Evolutionary conservation across 345 rosid genomes (phyloP), one percentile per base, ranked within the genome.

Genomic region (Corchorus olitorius): DNA sequence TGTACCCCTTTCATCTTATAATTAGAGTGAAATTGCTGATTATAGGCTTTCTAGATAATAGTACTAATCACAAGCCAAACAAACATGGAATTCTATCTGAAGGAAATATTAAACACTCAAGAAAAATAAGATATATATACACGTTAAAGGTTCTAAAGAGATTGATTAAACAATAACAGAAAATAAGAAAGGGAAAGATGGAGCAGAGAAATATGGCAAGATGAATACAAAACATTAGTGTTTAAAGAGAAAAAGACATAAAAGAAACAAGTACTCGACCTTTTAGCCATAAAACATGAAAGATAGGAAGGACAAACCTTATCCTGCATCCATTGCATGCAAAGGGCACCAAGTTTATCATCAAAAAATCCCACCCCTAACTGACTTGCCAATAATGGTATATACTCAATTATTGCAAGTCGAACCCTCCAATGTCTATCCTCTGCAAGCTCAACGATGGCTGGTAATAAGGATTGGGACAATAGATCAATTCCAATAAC

Each of bases 271-370:
- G n/a, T 4, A 10, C 41, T 27, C 22, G 12, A 35, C 35, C 33
- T 27, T 61, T 59, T 46, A 72, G 39, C 70, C 43, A 63, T 59
- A 50, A 14, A 14, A 67, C 19, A 73, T 3, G 12, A 62, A 61
- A 74, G 60, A 54, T 39, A 11, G 27, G 13, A 67, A 67, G 37
- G 33, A 79, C 85, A 59, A 74, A 93, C 98, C 98, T 94, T 94
- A 84, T 95, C 99, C 76, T 95, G 89, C 83, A 93, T 85, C 98
- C 98, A 95, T 64, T 93, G 98, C 99, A 93, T 95, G 87, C 99
- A 95, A 74, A 95, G 94, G 73, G 94, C 83, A 50, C 97, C 98
- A 59, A 95, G 98, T 87, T 91, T 93, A 75, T 95, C 94, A 46
- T 95, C 93, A 72, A 95, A 95, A 81, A 95, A 94, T 58, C 94